Percentiles rank a stretch among this genome's conserved stretches.
phyloP scores from a whole-genome alignment of 768 basidiomycete genomes.

The Tylopilus felleus region DNA sequence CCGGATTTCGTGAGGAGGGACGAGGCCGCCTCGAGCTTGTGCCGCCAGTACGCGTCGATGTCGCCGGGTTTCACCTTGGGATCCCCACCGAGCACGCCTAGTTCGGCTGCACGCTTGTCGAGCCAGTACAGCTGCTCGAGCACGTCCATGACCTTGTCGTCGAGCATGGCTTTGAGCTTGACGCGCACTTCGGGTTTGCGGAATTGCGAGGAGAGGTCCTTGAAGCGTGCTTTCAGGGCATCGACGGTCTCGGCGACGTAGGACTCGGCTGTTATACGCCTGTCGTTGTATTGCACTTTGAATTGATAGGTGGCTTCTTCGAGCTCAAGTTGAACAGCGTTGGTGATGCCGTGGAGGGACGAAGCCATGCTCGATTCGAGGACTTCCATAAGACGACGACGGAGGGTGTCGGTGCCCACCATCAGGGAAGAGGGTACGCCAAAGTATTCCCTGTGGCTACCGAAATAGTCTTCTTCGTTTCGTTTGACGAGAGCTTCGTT shows the following conservation, averaged over 20 bases:
- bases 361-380: slow-evolving; percentile 97
- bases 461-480: slow-evolving; percentile 68
- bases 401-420: slow-evolving; percentile 89
- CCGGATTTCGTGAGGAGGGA: slow-evolving; percentile 94
- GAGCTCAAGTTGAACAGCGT: slow-evolving; percentile 94
- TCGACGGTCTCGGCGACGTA: slow-evolving; percentile 99
- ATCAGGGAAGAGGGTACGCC: slow-evolving; percentile 62
- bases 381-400: slow-evolving; percentile 92
- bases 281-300: slow-evolving; percentile 98
- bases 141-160: slow-evolving; percentile 96
- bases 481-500: slow-evolving; percentile 48
- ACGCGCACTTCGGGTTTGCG: slow-evolving; percentile 83
- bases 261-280: slow-evolving; percentile 89
- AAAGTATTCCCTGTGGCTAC: slow-evolving; percentile 58
- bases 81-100: slow-evolving; percentile 67
- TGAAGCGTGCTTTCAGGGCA: slow-evolving; percentile 84
- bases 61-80: slow-evolving; percentile 67
- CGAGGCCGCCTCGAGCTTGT: slow-evolving; percentile 93
- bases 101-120: slow-evolving; percentile 79
- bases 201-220: slow-evolving; percentile 80
- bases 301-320: slow-evolving; percentile 98
- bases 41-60: slow-evolving; percentile 89
- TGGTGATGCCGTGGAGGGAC: slow-evolving; percentile 92
- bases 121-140: slow-evolving; percentile 97
- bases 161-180: slow-evolving; percentile 89